Evolutionary conservation across 371 early-diverging fungal genomes (phyloP).

Genomic region (Mucor velutinosus): DNA sequence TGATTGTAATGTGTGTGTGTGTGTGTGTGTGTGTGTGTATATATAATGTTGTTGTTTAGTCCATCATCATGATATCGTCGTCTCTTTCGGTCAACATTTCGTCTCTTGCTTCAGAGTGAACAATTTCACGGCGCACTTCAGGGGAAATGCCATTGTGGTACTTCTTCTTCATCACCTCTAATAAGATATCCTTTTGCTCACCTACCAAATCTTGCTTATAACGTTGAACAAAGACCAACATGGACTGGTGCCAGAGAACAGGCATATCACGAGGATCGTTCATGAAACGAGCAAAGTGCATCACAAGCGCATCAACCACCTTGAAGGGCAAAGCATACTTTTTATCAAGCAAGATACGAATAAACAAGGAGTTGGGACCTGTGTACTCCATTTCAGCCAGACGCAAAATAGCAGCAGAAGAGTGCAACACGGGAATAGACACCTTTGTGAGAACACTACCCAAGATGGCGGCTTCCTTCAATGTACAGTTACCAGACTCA

Average conservation of each 20-base stretch:
- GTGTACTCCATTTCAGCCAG: conserved; percentile 97
- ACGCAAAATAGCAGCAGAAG: conserved; percentile 91
- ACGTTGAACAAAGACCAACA: conserved; percentile 94
- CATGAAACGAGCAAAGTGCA: conserved; percentile 92
- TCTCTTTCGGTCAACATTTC: conserved; percentile 49
- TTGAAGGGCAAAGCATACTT: conserved; percentile 98
- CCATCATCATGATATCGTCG: conserved; percentile 39
- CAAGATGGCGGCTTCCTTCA: conserved; percentile 96
- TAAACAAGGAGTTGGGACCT: conserved; percentile 92
- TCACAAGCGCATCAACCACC: conserved; percentile 93
- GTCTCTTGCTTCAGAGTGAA: conserved; percentile 64
- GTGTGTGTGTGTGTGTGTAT: background rate
- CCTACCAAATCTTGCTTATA: conserved; percentile 95
- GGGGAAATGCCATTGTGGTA: conserved; percentile 84
- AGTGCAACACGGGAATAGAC: conserved; percentile 94
- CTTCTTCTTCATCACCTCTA: conserved; percentile 81
- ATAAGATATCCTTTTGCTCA: conserved; percentile 91
- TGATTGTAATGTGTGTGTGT: too few species aligned
- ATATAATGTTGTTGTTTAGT: conserved; percentile 9
- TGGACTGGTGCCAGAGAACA: conserved; percentile 96
- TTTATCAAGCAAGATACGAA: conserved; percentile 95
- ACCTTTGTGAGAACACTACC: conserved; percentile 91
- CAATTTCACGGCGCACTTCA: conserved; percentile 91
- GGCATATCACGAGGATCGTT: conserved; percentile 84
- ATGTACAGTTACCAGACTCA: conserved; percentile 92